Evolutionary conservation across 768 basidiomycete species (phyloP).

Genomic region (Termitomyces sp.): DNA sequence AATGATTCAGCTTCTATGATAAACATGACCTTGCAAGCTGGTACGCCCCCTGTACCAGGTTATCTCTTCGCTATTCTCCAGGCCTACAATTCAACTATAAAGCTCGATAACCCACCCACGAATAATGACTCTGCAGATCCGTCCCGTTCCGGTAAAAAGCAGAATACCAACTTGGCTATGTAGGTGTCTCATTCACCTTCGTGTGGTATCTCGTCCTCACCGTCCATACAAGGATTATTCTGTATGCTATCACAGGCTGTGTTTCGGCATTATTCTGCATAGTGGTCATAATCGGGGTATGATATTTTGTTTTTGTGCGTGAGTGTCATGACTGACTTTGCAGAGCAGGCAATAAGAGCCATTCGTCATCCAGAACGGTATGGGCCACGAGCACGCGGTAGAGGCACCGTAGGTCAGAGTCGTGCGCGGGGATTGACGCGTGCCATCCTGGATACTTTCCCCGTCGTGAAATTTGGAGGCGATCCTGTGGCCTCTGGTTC

Average conservation of each 20-base stretch:
- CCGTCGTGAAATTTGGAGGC: constrained; percentile 78
- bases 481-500: constrained; percentile 1
- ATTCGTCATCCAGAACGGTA: constrained; percentile 89
- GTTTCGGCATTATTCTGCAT: constrained; percentile 81
- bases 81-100: constrained; percentile 55
- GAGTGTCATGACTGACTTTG: constrained; percentile 4
- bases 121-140: constrained; percentile 17
- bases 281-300: constrained; percentile 80
- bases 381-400: constrained; percentile 57
- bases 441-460: constrained; percentile 95
- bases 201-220: constrained; percentile 3
- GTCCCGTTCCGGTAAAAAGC: constrained; percentile 7
- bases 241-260: constrained; percentile 86
- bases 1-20: constrained; percentile 48
- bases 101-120: constrained; percentile 18
- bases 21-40: constrained; percentile 32
- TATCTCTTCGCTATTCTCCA: constrained; percentile 70
- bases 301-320: constrained; percentile 20
- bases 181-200: constrained; percentile 23
- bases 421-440: constrained; percentile 83
- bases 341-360: constrained; percentile 64
- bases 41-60: constrained; percentile 41
- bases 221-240: constrained; percentile 53
- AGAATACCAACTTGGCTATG: constrained; percentile 74
- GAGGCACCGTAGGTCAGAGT: constrained; percentile 45